These are phyloP conservation scores for Trichoderma sp. DNA, from an alignment of 2,329 filamentous ascomycete genomes.

Conservation along the genomic window DNA sequence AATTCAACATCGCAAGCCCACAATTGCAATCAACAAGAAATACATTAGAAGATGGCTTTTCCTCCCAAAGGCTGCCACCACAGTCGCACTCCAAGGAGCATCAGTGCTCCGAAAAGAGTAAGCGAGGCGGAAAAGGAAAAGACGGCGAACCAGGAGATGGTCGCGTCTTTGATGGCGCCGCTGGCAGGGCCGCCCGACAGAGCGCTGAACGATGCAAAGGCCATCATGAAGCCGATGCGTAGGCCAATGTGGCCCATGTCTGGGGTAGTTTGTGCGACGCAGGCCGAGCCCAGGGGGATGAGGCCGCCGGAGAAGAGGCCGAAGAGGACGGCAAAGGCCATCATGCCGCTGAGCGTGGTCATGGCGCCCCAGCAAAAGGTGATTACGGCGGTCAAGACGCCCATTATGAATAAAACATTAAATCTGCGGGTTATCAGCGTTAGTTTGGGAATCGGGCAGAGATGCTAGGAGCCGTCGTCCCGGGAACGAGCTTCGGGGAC, in stretches of 20 bases:
- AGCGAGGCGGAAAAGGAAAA: slow-evolving; percentile 22
- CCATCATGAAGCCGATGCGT: slow-evolving; percentile 35
- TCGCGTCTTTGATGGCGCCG: slow-evolving; percentile 23
- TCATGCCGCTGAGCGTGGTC: slow-evolving; percentile 22
- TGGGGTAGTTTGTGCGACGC: slow-evolving; percentile 32
- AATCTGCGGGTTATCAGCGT: slow-evolving; percentile 29
- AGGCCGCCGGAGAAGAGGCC: slow-evolving; percentile 34
- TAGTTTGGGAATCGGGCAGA: neutral
- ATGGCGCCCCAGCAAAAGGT: slow-evolving; percentile 34
- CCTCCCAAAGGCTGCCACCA: slow-evolving; percentile 15
- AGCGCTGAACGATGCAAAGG: slow-evolving; percentile 29
- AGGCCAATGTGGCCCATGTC: slow-evolving; percentile 33
- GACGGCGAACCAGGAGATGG: slow-evolving; percentile 20
- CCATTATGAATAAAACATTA: slow-evolving; percentile 39
- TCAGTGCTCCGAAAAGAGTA: slow-evolving; percentile 23
- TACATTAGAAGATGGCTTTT: slow-evolving; percentile 18
- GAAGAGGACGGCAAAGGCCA: slow-evolving; percentile 30
- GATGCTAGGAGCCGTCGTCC: neutral
- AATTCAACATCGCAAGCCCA: neutral
- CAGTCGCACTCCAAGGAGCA: slow-evolving; percentile 22
- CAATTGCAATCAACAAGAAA: neutral
- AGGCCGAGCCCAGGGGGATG: slow-evolving; percentile 35
- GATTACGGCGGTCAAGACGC: slow-evolving; percentile 27
- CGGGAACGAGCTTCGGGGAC: too few species aligned
- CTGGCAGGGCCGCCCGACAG: slow-evolving; percentile 28